Conservation (phyloP, 2,329 filamentous ascomycete genomes). For the Ophidiomyces ophidiicola region DNA sequence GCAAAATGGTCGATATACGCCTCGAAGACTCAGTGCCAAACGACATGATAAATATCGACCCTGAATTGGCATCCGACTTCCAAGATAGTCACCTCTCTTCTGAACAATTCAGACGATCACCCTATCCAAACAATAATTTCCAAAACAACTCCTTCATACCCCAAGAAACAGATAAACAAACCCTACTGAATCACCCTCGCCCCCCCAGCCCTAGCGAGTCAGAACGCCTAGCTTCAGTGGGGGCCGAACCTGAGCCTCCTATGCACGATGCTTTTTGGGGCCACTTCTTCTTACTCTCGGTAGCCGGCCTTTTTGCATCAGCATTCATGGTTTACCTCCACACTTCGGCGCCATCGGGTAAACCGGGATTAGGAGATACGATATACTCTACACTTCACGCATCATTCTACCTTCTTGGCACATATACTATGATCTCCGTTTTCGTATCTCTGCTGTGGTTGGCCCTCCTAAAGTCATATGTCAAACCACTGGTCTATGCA, state of each 20-base stretch:
- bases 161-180: constrained; percentile 42
- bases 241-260: constrained; percentile 56
- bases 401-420: constrained; percentile 77
- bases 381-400: constrained; percentile 80
- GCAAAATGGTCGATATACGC: constrained; percentile 70
- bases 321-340: constrained; percentile 85
- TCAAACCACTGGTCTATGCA: constrained; percentile 66
- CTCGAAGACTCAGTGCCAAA: constrained; percentile 53
- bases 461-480: constrained; percentile 73
- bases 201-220: constrained; percentile 40
- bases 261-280: constrained; percentile 85
- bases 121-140: constrained; percentile 28
- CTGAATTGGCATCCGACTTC: constrained; percentile 30
- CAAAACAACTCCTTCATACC: constrained; percentile 36
- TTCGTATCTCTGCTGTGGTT: constrained; percentile 85
- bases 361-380: constrained; percentile 67
- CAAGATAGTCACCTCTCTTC: constrained; percentile 41
- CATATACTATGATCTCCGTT: constrained; percentile 83
- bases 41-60: constrained; percentile 34
- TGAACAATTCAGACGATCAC: constrained; percentile 42
- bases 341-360: constrained; percentile 56
- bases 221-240: constrained; percentile 45
- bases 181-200: constrained; percentile 34
- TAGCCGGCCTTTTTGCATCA: constrained; percentile 74
- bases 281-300: constrained; percentile 72